These are phyloP conservation scores for Camelina laxa DNA, from an alignment of 345 rosid genomes.

Conservation along the genomic window DNA sequence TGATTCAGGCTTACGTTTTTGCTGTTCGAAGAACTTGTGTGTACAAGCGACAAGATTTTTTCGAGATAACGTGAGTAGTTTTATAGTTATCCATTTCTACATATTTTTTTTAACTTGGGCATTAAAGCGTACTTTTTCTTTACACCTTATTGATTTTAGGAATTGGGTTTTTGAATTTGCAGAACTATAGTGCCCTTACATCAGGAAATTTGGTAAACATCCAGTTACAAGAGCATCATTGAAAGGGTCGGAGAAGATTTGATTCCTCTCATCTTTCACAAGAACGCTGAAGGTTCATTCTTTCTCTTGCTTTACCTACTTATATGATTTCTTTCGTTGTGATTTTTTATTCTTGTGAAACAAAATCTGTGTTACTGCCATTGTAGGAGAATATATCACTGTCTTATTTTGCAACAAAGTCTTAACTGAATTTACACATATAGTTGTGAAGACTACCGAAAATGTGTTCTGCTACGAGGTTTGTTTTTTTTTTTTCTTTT, in stretches of 20 bases:
- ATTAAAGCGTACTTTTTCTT: background rate
- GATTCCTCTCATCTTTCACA: constrained; percentile 77
- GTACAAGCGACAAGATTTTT: constrained; percentile 84
- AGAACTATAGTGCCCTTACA: constrained; percentile 86
- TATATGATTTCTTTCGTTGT: constrained; percentile 5
- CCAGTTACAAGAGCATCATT: constrained; percentile 80
- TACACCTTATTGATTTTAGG: constrained; percentile 6
- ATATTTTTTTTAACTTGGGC: background rate
- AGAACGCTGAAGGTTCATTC: constrained; percentile 73
- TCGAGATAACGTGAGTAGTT: constrained; percentile 71
- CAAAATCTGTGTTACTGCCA: background rate
- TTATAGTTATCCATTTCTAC: background rate
- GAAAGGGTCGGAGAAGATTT: constrained; percentile 66
- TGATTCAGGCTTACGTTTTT: constrained; percentile 82
- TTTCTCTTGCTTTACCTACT: constrained; percentile 1
- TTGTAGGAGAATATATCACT: constrained; percentile 78
- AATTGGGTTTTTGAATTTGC: constrained; percentile 32
- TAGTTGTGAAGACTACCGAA: constrained; percentile 87
- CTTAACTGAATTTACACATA: constrained; percentile 88
- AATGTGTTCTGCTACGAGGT: constrained; percentile 94
- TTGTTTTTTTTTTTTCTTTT: constrained; percentile 4
- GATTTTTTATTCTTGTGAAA: background rate
- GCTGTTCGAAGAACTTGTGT: constrained; percentile 76
- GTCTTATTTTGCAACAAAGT: constrained; percentile 90
- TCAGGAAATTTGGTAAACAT: constrained; percentile 80